phyloP scores from a whole-genome alignment of 1,284 basidiomycete genomes.

The Malassezia yamatoensis region DNA sequence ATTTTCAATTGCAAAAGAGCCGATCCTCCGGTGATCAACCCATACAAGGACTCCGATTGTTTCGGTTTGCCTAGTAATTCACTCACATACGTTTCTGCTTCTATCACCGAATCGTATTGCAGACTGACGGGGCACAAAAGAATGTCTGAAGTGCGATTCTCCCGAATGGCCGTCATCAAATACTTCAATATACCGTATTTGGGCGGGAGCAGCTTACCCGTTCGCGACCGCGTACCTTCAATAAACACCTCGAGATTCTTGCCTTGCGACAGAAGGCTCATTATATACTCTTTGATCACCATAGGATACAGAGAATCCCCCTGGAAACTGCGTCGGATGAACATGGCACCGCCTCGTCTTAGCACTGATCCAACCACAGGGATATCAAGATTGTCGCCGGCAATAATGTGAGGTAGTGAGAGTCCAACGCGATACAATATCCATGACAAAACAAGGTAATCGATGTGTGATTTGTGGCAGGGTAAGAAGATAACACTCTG shows the following conservation, averaged over 20 bases:
- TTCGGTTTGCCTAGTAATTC: conserved; percentile 50
- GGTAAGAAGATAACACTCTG: conserved; percentile 48
- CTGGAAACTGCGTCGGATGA: conserved; percentile 47
- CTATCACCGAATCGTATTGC: conserved; percentile 50
- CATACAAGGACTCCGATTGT: conserved; percentile 48
- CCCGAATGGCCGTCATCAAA: conserved; percentile 44
- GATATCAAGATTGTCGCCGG: conserved; percentile 47
- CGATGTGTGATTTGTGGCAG: conserved; percentile 49
- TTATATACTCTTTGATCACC: conserved; percentile 49
- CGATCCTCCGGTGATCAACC: conserved; percentile 42
- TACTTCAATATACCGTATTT: conserved; percentile 50
- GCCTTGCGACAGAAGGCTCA: conserved; percentile 42
- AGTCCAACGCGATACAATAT: conserved; percentile 47
- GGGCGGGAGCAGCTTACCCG: conserved; percentile 48
- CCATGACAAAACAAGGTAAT: conserved; percentile 39
- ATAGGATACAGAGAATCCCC: conserved; percentile 48
- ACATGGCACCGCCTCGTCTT: conserved; percentile 47
- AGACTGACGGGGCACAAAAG: conserved; percentile 48
- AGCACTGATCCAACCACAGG: conserved; percentile 46
- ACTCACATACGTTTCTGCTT: conserved; percentile 47
- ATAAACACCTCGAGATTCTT: conserved; percentile 48
- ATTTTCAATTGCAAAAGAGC: conserved; percentile 47
- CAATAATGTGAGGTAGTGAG: conserved; percentile 48
- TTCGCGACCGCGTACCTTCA: conserved; percentile 48
- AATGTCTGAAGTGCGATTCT: conserved; percentile 44